These are phyloP conservation scores for Moesziomyces sp. DNA, from an alignment of 1,284 basidiomycete species.

Conservation along the genomic window DNA sequence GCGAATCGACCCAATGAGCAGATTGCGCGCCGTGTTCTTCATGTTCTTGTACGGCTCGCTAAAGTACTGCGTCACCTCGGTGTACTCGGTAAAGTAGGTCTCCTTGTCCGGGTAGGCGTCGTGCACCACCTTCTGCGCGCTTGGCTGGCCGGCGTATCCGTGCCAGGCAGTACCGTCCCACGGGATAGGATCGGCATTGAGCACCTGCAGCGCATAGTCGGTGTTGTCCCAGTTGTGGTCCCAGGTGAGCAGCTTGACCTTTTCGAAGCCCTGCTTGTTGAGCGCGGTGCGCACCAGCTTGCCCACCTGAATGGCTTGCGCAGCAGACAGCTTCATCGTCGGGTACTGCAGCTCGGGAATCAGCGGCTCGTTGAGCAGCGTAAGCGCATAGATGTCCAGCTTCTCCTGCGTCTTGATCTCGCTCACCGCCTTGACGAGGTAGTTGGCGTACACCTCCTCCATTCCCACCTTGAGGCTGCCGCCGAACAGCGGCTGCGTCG, in stretches of 20 bases:
- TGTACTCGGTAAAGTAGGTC: conserved; percentile 50
- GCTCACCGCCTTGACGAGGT: conserved; percentile 37
- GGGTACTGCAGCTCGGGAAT: conserved; percentile 38
- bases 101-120: conserved; percentile 43
- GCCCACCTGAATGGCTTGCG: conserved; percentile 33
- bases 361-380: conserved; percentile 48
- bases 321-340: conserved; percentile 28
- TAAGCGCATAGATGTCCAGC: conserved; percentile 26
- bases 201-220: conserved; percentile 28
- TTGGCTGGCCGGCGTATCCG: conserved; percentile 48
- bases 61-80: conserved; percentile 47
- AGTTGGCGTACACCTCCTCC: conserved; percentile 43
- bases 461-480: conserved; percentile 39
- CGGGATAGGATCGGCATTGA: conserved; percentile 24
- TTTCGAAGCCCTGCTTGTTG: conserved; percentile 25
- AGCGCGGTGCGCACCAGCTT: conserved; percentile 20
- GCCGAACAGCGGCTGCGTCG: conserved; percentile 36
- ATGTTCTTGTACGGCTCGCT: conserved; percentile 57
- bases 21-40: conserved; percentile 34
- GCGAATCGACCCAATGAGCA: conserved; percentile 48
- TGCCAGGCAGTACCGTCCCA: conserved; percentile 55
- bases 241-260: conserved; percentile 27
- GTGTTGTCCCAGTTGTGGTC: conserved; percentile 56
- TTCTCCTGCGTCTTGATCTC: conserved; percentile 37
- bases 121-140: conserved; percentile 25